phyloP scores from a whole-genome alignment of 495 filamentous ascomycete genomes.

The Xylaria grammica region DNA sequence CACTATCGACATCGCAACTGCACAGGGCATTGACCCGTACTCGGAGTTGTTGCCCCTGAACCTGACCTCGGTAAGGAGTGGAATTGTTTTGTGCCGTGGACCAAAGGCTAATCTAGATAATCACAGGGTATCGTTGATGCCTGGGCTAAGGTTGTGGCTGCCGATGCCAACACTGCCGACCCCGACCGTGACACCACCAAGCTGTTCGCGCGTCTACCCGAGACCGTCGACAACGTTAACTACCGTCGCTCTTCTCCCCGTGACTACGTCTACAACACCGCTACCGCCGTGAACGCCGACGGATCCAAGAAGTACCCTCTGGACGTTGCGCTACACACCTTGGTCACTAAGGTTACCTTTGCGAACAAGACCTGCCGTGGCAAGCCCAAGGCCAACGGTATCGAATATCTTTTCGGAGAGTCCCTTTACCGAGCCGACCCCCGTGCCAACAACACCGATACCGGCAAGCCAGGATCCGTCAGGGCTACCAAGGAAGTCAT shows the following conservation, averaged over 20 bases:
- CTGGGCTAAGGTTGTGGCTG: conserved; percentile 49
- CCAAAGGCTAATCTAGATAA: background rate
- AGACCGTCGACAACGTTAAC: conserved; percentile 43
- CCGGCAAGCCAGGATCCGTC: conserved; percentile 50
- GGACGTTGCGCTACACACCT: conserved; percentile 62
- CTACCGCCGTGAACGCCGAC: conserved; percentile 54
- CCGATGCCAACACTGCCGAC: conserved; percentile 58
- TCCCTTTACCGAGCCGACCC: conserved; percentile 66
- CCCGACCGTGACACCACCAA: conserved; percentile 29
- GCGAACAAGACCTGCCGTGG: conserved; percentile 38
- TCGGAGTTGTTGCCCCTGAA: conserved; percentile 28
- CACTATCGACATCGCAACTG: background rate
- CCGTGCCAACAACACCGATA: conserved; percentile 25
- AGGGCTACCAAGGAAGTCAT: conserved; percentile 66
- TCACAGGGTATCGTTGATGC: conserved; percentile 43
- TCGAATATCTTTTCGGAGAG: conserved; percentile 66
- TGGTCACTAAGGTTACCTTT: conserved; percentile 66
- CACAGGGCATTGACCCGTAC: background rate
- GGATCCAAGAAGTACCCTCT: conserved; percentile 62
- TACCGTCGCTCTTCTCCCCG: conserved; percentile 55
- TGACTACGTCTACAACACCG: conserved; percentile 58
- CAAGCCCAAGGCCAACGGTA: conserved; percentile 61
- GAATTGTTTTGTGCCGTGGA: too few species aligned
- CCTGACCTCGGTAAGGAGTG: conserved; percentile 12
- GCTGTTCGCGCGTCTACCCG: conserved; percentile 50